Evolutionary conservation across 1,284 basidiomycete species (phyloP).

Genomic region (Entoloma clypeatum): DNA sequence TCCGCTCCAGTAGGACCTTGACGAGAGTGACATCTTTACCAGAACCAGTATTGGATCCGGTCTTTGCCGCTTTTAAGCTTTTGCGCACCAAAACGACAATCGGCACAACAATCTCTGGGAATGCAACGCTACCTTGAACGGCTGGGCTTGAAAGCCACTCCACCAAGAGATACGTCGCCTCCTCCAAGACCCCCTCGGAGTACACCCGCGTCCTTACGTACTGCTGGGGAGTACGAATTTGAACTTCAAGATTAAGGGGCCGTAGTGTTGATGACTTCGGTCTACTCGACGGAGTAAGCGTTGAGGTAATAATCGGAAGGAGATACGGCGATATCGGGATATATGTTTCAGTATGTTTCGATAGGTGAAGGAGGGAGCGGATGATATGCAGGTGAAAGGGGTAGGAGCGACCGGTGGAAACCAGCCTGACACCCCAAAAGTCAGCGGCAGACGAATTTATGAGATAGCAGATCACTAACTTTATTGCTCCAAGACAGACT

Average conservation of each 20-base stretch:
- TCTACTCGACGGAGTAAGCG: constrained; percentile 69
- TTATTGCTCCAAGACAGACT: constrained; percentile 88
- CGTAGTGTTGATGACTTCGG: constrained; percentile 87
- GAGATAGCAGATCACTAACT: constrained; percentile 46
- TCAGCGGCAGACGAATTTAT: constrained; percentile 16
- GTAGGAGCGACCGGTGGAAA: constrained; percentile 51
- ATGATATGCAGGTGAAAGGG: constrained; percentile 48
- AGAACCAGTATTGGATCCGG: constrained; percentile 25
- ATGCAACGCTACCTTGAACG: constrained; percentile 80
- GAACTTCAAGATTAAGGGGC: constrained; percentile 85
- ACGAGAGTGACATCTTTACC: constrained; percentile 57
- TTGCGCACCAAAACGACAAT: constrained; percentile 69
- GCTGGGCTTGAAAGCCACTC: constrained; percentile 70
- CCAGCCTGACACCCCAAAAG: constrained; percentile 53
- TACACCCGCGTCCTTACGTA: constrained; percentile 91
- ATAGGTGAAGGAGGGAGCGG: constrained; percentile 47
- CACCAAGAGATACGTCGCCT: constrained; percentile 73
- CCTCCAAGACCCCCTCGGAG: constrained; percentile 81
- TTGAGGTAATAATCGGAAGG: constrained; percentile 82
- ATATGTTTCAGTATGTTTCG: constrained; percentile 79
- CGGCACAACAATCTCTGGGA: constrained; percentile 92
- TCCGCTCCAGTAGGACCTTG: constrained; percentile 77
- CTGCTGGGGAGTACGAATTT: constrained; percentile 84
- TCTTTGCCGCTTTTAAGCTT: constrained; percentile 59
- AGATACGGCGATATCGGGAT: constrained; percentile 87